Evolutionary conservation across 768 basidiomycete genomes (phyloP), one percentile per base, ranked within the genome.

Genomic region (Hydnum rufescens): DNA sequence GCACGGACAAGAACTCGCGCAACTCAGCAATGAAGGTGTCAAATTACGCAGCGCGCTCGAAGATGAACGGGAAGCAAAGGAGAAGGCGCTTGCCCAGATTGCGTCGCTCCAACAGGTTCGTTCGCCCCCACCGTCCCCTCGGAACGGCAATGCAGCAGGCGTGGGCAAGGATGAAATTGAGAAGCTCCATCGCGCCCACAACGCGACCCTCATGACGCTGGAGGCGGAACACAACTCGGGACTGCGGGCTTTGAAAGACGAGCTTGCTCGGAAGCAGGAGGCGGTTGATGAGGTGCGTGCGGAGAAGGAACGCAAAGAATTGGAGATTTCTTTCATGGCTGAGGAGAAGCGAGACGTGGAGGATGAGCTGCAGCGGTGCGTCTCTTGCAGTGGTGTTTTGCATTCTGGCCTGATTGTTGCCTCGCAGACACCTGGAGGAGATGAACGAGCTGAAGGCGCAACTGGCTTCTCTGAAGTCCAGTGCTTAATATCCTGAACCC

Each of bases 321-420:
- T 88, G 82, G 86, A 88, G 66, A 80, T 87, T 44, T 71, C 76
- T 57, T 82, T 78, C 64, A 70, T 84, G 53, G 83, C 84, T 61
- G 74, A 77, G 62, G 82, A 85, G 25, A 76, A 81, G 61, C 82
- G 86, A 39, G 86, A 88, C 58, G 75, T 60, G 55, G 71, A 78
- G 58, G 81, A 83, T 60, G 73, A 77, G 54, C 78, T 86, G 53
- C 77, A 77, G 60, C 75, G 79, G 84, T 87, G 19, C 28, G 51
- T 57, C n/a, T 23, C n/a, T n/a, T n/a, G n/a, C n/a, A n/a, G n/a
- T n/a, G n/a, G n/a, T n/a, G n/a, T n/a, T n/a, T n/a, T n/a, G n/a
- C n/a, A n/a, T n/a, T n/a, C n/a, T n/a, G n/a, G n/a, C n/a, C n/a
- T n/a, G n/a, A n/a, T n/a, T 50, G 16, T 28, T 32, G 6, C 30